Evolutionary conservation across 2,329 filamentous ascomycete species (phyloP), one percentile per base, ranked within the genome.

Genomic region (Apiospora sp.): DNA sequence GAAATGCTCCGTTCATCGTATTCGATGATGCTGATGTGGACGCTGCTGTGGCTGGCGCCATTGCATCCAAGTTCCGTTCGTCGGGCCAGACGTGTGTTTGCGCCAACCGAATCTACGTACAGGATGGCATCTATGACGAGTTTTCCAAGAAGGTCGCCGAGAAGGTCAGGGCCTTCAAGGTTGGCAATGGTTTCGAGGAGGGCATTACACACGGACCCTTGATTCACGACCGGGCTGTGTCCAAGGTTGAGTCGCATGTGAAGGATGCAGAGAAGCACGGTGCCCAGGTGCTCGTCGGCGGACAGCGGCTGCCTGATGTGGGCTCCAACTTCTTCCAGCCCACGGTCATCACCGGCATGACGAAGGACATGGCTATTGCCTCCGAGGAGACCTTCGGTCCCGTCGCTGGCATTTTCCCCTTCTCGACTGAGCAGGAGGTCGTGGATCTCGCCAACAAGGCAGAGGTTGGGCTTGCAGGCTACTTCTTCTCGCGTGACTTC

Each of bases 41-140:
- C 73, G 85, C 87, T 5, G 96, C 96, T 2, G 94, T 98, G 0
- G 85, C 90, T 0, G 96, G 95, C 37, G 95, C 95, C 68, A 89
- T 98, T 71, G 86, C 92, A 34, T 95, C 91, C 79, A 99, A 98
- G 83, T 98, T 98, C 90, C 93, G 96, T 71, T 94, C 92, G 49
- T 97, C 94, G 0, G 96, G 96, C 48, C 96, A 99, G 87, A 98
- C 96, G 0, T 99, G 96, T 82, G 95, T 98, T 30, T 95, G 93
- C 79, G 93, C 93, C 37, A 97, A 97, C 85, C 88, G 94, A 43
- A 90, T 97, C 75, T 96, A 93, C 81, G 89, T 97, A 12, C 94
- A 97, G 82, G 86, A 87, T 48, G 92, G 90, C 73, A 89, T 97
- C 81, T 95, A 96, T 83, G 92, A 96, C 78, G 85, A 88, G 49